These are phyloP conservation scores for Pichia rugopelliculosa DNA, from an alignment of 805 yeast genomes.

Conservation along the genomic window DNA sequence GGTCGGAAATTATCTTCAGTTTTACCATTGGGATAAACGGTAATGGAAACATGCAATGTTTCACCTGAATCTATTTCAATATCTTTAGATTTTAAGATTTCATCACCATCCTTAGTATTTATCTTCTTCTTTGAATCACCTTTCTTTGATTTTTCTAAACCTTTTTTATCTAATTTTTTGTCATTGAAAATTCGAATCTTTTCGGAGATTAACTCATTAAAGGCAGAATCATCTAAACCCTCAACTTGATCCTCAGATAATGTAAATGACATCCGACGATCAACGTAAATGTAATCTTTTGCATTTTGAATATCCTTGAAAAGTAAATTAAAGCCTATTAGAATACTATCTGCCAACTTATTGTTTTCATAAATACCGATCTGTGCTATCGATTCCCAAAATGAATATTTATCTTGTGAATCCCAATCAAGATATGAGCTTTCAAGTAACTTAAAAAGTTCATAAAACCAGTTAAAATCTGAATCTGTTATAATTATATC, in stretches of 20 bases:
- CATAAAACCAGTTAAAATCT: background rate
- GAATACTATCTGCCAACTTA: background rate
- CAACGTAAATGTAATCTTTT: background rate
- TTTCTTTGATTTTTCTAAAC: background rate
- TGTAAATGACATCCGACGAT: background rate
- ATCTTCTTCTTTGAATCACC: background rate
- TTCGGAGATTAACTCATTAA: background rate
- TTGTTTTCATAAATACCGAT: background rate
- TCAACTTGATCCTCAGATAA: background rate
- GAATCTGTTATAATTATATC: background rate
- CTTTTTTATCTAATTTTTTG: background rate
- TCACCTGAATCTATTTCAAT: background rate
- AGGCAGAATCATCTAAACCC: background rate
- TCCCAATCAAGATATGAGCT: background rate
- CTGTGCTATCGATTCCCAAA: background rate
- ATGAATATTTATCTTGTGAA: background rate
- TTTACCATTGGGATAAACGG: constrained; percentile 12
- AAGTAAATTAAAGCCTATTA: background rate
- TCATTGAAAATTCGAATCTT: background rate
- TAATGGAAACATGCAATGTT: constrained; percentile 4
- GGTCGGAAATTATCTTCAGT: background rate
- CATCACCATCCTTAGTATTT: background rate
- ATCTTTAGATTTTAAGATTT: background rate
- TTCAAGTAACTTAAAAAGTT: background rate
- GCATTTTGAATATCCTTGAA: background rate